phyloP scores from a whole-genome alignment of 768 basidiomycete genomes.

The Candolleomyces eurysporus region DNA sequence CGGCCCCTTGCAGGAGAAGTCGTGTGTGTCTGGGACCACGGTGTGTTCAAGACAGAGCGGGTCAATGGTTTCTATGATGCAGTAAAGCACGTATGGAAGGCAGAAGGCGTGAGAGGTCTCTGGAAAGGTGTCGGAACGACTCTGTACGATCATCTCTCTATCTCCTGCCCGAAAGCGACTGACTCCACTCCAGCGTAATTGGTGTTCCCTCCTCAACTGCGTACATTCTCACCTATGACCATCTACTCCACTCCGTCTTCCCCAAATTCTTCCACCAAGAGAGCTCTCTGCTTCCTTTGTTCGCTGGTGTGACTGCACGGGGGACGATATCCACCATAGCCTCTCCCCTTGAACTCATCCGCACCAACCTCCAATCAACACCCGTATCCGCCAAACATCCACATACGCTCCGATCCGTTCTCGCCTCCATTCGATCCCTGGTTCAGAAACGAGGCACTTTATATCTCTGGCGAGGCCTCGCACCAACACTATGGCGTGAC shows the following conservation, averaged over 20 bases:
- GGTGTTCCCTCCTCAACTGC: slow-evolving; percentile 88
- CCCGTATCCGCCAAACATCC: slow-evolving; percentile 68
- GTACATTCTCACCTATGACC: slow-evolving; percentile 96
- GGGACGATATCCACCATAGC: slow-evolving; percentile 72
- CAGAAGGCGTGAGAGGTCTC: slow-evolving; percentile 79
- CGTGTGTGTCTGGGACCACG: slow-evolving; percentile 79
- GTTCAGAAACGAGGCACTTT: slow-evolving; percentile 62
- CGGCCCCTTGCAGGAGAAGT: slow-evolving; percentile 57
- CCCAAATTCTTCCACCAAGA: slow-evolving; percentile 53
- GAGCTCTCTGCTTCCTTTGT: slow-evolving; percentile 59
- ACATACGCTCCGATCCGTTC: slow-evolving; percentile 74
- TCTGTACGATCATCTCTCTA: slow-evolving; percentile 51
- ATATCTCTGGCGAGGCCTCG: slow-evolving; percentile 88
- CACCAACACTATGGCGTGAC: slow-evolving; percentile 93
- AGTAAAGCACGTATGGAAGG: slow-evolving; percentile 71
- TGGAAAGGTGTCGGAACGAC: slow-evolving; percentile 97
- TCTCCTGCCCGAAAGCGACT: neutral
- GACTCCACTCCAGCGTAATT: slow-evolving; percentile 58
- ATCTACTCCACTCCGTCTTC: slow-evolving; percentile 64
- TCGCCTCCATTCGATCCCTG: slow-evolving; percentile 57
- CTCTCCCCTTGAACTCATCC: slow-evolving; percentile 89
- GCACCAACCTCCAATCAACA: slow-evolving; percentile 91
- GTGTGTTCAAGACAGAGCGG: slow-evolving; percentile 64
- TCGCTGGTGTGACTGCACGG: slow-evolving; percentile 81
- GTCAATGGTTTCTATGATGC: slow-evolving; percentile 88